phyloP scores from a whole-genome alignment of 441 rosid species.

The Theobroma grandiflorum region DNA sequence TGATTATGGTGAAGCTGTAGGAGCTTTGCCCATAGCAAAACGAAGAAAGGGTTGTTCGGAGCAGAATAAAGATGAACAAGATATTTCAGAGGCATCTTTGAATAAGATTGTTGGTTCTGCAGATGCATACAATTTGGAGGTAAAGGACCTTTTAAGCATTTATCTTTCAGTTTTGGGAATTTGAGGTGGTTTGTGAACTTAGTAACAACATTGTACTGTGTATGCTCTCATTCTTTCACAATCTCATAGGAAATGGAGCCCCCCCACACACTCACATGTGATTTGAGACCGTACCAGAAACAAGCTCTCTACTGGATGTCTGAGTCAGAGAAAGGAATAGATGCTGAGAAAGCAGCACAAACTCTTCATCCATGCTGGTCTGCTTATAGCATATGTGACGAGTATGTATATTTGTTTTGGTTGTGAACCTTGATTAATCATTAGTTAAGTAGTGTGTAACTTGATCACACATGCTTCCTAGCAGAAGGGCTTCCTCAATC shows the following conservation, averaged over 20 bases:
- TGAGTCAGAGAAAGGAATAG: slow-evolving; percentile 64
- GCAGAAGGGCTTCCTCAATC: slow-evolving; percentile 70
- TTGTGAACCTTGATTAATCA: not conserved
- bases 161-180: not conserved
- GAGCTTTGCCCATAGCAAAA: slow-evolving; percentile 46
- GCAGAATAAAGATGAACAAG: slow-evolving; percentile 59
- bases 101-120: slow-evolving; percentile 70
- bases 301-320: slow-evolving; percentile 83
- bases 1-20: slow-evolving; percentile 44
- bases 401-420: slow-evolving; percentile 38
- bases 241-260: slow-evolving; percentile 74
- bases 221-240: not conserved
- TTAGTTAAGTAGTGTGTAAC: not conserved
- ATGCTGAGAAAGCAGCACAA: slow-evolving; percentile 59
- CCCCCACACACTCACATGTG: slow-evolving; percentile 57
- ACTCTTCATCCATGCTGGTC: slow-evolving; percentile 79
- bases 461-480: not conserved
- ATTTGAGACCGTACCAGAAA: slow-evolving; percentile 67
- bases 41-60: slow-evolving; percentile 52
- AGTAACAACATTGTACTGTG: not conserved
- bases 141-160: slow-evolving; percentile 9
- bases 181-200: not conserved
- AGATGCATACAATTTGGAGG: slow-evolving; percentile 64
- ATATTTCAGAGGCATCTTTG: slow-evolving; percentile 57
- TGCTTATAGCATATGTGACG: slow-evolving; percentile 69